phyloP scores from a whole-genome alignment of 73 alveolate species.

The Symbiodinium natans region DNA sequence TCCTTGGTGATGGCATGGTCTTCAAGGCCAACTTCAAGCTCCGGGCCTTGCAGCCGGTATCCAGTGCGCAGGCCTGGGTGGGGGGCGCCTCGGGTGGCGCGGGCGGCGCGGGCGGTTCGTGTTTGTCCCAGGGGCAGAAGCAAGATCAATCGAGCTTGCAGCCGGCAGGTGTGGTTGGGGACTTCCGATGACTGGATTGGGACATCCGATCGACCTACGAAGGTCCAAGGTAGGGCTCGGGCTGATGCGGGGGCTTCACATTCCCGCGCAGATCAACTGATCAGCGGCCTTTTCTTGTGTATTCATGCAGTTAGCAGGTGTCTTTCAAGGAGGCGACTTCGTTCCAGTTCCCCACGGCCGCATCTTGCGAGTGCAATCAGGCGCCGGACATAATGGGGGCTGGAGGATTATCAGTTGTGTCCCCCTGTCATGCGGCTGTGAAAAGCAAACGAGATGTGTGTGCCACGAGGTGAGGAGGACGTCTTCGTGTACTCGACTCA shows the following conservation, averaged over 20 bases:
- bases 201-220: conserved; percentile 64
- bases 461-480: conserved; percentile 29
- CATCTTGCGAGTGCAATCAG: conserved; percentile 60
- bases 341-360: conserved; percentile 12
- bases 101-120: no score
- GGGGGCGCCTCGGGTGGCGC: no score
- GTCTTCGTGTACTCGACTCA: conserved; percentile 70
- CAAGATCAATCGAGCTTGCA: no score
- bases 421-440: background rate
- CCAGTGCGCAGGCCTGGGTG: conserved; percentile 22
- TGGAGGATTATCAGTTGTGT: background rate
- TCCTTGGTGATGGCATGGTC: conserved; percentile 71
- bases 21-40: conserved; percentile 47
- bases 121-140: no score
- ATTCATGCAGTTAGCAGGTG: background rate
- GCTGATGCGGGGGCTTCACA: background rate
- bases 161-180: conserved; percentile 45
- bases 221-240: conserved; percentile 36
- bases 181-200: conserved; percentile 83
- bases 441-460: no score
- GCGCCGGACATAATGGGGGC: background rate
- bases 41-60: background rate
- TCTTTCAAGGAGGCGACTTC: background rate
- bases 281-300: no score
- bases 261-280: no score